Conservation (phyloP, 2,329 filamentous ascomycete genomes). For the Ilyonectria robusta region DNA sequence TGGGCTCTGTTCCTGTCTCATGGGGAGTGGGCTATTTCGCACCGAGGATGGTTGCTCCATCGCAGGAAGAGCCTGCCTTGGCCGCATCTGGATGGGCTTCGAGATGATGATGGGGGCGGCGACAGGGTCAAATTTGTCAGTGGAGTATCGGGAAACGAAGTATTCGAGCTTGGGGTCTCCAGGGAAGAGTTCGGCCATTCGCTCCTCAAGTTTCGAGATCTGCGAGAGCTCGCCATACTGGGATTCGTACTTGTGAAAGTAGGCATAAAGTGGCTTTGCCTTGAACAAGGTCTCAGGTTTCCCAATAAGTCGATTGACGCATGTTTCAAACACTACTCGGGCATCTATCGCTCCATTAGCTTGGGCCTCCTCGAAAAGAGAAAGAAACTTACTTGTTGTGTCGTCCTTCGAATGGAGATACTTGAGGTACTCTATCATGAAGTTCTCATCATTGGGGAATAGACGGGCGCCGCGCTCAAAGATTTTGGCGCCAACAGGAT, state of each 20-base stretch:
- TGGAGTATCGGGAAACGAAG: constrained; percentile 83
- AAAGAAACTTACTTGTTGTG: constrained; percentile 81
- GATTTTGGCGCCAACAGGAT: constrained; percentile 92
- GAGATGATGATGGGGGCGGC: constrained; percentile 87
- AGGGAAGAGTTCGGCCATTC: constrained; percentile 95
- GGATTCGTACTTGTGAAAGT: constrained; percentile 96
- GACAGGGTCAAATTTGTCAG: constrained; percentile 83
- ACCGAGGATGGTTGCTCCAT: constrained; percentile 66
- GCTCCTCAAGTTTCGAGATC: constrained; percentile 89
- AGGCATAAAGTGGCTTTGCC: constrained; percentile 87
- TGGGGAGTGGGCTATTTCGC: constrained; percentile 60
- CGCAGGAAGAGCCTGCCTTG: constrained; percentile 69
- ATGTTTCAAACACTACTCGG: constrained; percentile 94
- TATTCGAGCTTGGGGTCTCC: constrained; percentile 83
- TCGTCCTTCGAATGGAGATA: constrained; percentile 94
- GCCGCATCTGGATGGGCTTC: constrained; percentile 81
- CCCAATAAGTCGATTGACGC: constrained; percentile 84
- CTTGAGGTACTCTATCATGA: constrained; percentile 96
- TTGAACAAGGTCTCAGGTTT: constrained; percentile 82
- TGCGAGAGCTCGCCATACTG: constrained; percentile 94
- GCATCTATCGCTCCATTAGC: constrained; percentile 74
- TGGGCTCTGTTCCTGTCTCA: constrained; percentile 59
- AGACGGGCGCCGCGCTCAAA: constrained; percentile 94
- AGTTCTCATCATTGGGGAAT: constrained; percentile 93
- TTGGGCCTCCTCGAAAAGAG: not conserved